Evolutionary conservation across 805 yeast species (phyloP).

Genomic region (Pichia insulana): DNA sequence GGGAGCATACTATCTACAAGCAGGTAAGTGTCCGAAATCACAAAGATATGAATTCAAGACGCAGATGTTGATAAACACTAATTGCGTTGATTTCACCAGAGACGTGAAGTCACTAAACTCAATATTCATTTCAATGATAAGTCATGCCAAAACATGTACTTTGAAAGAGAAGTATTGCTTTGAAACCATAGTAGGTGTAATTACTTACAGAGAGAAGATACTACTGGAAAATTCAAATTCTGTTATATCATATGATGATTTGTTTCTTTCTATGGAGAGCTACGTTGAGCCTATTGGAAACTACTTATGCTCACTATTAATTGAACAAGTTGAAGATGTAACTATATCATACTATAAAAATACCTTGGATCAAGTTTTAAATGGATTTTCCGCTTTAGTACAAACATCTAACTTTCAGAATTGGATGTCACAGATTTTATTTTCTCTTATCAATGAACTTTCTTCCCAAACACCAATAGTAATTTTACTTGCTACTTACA

Average conservation of each 20-base stretch:
- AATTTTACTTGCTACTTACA: slow-evolving; percentile 29
- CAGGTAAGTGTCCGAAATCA: slow-evolving; percentile 19
- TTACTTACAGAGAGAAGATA: slow-evolving; percentile 25
- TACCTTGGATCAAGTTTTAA: slow-evolving; percentile 8
- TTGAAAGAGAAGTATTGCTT: slow-evolving; percentile 22
- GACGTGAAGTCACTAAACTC: slow-evolving; percentile 21
- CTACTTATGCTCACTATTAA: slow-evolving; percentile 28
- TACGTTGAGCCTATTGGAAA: slow-evolving; percentile 29
- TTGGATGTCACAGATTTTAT: slow-evolving; percentile 28
- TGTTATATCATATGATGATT: slow-evolving; percentile 19
- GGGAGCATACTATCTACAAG: slow-evolving; percentile 21
- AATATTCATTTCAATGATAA: slow-evolving; percentile 23
- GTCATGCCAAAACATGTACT: slow-evolving; percentile 12
- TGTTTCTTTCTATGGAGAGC: slow-evolving; percentile 13
- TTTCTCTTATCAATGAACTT: slow-evolving; percentile 29
- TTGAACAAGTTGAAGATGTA: slow-evolving; percentile 18
- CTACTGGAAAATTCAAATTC: slow-evolving; percentile 15
- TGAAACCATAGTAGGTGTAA: slow-evolving; percentile 34
- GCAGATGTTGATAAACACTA: slow-evolving; percentile 8
- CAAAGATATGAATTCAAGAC: slow-evolving; percentile 16
- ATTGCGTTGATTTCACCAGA: slow-evolving; percentile 13
- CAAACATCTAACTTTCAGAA: slow-evolving; percentile 14
- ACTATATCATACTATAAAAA: slow-evolving; percentile 10
- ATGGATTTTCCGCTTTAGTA: slow-evolving; percentile 13
- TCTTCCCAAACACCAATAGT: slow-evolving; percentile 24